phyloP scores from a whole-genome alignment of 2,329 filamentous ascomycete genomes.

The Ophiostoma ulmi region DNA sequence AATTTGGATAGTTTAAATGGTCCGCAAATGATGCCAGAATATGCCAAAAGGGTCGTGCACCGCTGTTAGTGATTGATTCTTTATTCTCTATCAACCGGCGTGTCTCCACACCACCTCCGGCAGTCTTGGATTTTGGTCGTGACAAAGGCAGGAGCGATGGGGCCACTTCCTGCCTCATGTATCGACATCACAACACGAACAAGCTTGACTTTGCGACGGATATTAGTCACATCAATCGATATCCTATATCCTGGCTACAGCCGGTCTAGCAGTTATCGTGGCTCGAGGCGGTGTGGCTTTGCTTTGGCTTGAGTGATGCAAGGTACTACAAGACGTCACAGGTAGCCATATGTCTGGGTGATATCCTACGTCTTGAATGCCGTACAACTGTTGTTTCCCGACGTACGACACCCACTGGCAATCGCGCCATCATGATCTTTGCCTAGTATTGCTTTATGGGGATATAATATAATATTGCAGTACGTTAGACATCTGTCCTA shows the following conservation, averaged over 20 bases:
- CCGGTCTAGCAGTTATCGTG: neutral
- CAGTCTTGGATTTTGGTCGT: neutral
- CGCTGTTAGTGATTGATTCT: neutral
- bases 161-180: neutral
- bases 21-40: too few species aligned
- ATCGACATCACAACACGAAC: neutral
- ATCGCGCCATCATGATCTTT: neutral
- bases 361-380: neutral
- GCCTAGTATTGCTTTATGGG: neutral
- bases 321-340: neutral
- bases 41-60: neutral
- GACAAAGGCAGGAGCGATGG: neutral
- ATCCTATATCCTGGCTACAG: neutral
- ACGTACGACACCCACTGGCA: neutral
- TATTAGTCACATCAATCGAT: neutral
- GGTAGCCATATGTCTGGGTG: neutral
- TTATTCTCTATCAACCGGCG: neutral
- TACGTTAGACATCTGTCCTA: neutral
- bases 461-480: neutral
- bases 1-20: too few species aligned
- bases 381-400: neutral
- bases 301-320: neutral
- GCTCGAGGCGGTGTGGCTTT: neutral
- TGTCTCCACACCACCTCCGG: constrained; percentile 10
- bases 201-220: neutral